Evolutionary conservation across 2,329 filamentous ascomycete genomes (phyloP).

Genomic region (Cytospora chrysosperma): DNA sequence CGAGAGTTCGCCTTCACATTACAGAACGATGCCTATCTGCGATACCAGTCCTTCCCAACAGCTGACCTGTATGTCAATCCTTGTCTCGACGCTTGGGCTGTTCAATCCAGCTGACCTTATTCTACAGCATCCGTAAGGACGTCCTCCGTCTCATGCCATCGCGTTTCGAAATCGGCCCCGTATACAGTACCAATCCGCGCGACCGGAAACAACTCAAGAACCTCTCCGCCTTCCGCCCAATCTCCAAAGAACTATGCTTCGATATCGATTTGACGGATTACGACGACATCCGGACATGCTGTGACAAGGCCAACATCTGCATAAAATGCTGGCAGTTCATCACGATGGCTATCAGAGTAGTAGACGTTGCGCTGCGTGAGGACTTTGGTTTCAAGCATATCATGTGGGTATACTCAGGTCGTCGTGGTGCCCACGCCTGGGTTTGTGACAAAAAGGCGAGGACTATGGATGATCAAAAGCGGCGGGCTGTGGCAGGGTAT

Average conservation of each 20-base stretch:
- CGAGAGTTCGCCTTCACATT: slow-evolving; percentile 96
- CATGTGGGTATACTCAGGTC: slow-evolving; percentile 97
- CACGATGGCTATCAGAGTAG: slow-evolving; percentile 94
- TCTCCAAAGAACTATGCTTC: slow-evolving; percentile 94
- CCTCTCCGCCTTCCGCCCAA: slow-evolving; percentile 76
- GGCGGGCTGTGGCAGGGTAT: slow-evolving; percentile 83
- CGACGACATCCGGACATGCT: slow-evolving; percentile 94
- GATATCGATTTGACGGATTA: slow-evolving; percentile 99
- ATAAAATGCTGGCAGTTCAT: slow-evolving; percentile 95
- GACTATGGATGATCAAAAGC: slow-evolving; percentile 79
- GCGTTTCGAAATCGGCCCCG: slow-evolving; percentile 97
- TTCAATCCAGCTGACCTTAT: slow-evolving; percentile 18
- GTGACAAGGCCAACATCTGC: slow-evolving; percentile 90
- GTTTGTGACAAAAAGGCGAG: slow-evolving; percentile 89
- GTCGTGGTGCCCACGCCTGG: slow-evolving; percentile 96
- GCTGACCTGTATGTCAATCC: slow-evolving; percentile 47
- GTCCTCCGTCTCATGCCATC: slow-evolving; percentile 84
- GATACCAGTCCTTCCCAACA: slow-evolving; percentile 73
- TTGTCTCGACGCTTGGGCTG: background rate
- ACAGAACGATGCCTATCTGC: slow-evolving; percentile 86
- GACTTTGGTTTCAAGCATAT: slow-evolving; percentile 98
- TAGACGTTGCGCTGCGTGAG: slow-evolving; percentile 82
- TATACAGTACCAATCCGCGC: slow-evolving; percentile 90
- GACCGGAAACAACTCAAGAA: slow-evolving; percentile 87
- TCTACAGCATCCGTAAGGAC: slow-evolving; percentile 76